Base-by-base conservation (phyloP, 2,329 filamentous ascomycete genomes). In the Cordyceps tenuipes region DNA sequence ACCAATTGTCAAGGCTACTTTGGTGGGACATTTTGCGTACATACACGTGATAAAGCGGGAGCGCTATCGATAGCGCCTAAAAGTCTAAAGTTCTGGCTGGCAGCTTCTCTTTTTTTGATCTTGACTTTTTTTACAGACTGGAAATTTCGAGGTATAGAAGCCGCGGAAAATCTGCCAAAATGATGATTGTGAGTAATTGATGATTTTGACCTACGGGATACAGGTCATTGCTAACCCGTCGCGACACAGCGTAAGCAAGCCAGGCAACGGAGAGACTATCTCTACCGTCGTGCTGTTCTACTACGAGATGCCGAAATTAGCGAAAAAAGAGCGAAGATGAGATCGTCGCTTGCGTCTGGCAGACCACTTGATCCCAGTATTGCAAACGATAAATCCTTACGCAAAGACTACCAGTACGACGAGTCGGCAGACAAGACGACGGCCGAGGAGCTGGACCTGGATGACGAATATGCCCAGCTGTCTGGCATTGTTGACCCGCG, bases 371-470 rank as follows among this genome's bases (percentile, higher is more conserved):
- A 93, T 66, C 84, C 89, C 26, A 79, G 82, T 41, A 89, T 97
- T 65, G 91, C 92, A 59, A 89, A 96, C 69, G 93, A 99, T 75
- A 91, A 90, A 73, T 72, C 82, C 34, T 76, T 99, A 59, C 84
- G 92, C 48, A 87, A 90, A 70, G 91, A 97, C 71, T 97, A 89
- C 76, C 91, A 92, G 70, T 99, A 93, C 72, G 94, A 99, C 71
- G 93, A 97, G 74, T 90, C 90, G 4, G 81, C 82, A 23, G 88
- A 91, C 66, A 76, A 85, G 59, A 85, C 80, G 3, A 77, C 79
- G 19, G 82, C 90, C 61, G 87, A 91, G 61, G 81, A 87, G 70
- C 75, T 91, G 19, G 87, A 90, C 59, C 75, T 95, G 21, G 90
- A 95, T 70, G 90, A 96, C 68, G 93, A 97, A 76, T 97, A 97